Conservation (phyloP, 2,329 filamentous ascomycete genomes). For the Ophiostoma himal-ulmi region DNA sequence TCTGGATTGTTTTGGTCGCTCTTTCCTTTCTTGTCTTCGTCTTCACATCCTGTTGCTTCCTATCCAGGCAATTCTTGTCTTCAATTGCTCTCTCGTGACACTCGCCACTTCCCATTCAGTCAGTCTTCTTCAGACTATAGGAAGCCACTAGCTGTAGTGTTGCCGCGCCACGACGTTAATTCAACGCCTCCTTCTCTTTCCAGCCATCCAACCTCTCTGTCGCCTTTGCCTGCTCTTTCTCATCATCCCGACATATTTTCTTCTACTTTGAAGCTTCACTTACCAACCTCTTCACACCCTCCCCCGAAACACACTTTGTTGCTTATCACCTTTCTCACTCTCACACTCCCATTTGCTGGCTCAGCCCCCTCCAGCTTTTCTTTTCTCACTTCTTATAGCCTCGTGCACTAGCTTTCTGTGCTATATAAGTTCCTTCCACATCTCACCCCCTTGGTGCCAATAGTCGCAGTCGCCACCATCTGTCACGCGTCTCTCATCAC, state of each 20-base stretch:
- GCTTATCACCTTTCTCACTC: background rate
- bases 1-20: conserved; percentile 5
- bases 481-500: background rate
- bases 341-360: background rate
- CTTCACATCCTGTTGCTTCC: background rate
- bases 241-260: background rate
- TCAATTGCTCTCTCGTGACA: background rate
- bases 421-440: background rate
- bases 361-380: background rate
- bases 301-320: background rate
- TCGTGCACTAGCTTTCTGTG: background rate
- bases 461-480: background rate
- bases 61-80: background rate
- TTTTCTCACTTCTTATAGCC: background rate
- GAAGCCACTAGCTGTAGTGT: background rate
- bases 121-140: background rate
- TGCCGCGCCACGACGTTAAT: background rate
- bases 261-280: background rate
- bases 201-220: background rate
- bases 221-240: background rate
- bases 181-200: background rate
- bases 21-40: background rate
- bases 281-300: background rate
- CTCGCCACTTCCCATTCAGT: background rate
- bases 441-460: background rate